Evolutionary conservation across 352 stramenopile species (phyloP).

Genomic region (Pseudoperonospora humuli): DNA sequence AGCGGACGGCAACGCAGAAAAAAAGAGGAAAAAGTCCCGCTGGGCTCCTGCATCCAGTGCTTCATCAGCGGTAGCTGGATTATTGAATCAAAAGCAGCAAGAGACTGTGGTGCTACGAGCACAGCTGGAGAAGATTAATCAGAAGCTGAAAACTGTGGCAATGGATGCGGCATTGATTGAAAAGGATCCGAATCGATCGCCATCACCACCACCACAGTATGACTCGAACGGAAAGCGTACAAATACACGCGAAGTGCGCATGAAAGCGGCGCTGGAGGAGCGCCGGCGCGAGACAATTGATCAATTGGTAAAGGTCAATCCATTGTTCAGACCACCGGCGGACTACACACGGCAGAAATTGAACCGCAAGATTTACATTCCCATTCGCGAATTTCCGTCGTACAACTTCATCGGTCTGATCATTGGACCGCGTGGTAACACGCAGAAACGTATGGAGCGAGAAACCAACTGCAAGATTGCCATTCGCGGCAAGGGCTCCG

Average conservation of each 20-base stretch:
- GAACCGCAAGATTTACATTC: conserved; percentile 96
- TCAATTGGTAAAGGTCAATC: conserved; percentile 93
- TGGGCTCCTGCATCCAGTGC: conserved; percentile 51
- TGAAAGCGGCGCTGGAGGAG: conserved; percentile 87
- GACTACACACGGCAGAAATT: conserved; percentile 91
- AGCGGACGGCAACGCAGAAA: conserved; percentile 31
- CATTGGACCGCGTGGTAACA: conserved; percentile 97
- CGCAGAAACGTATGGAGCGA: conserved; percentile 98
- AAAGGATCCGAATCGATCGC: conserved; percentile 85
- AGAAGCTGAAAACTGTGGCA: conserved; percentile 71
- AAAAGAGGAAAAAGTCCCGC: conserved; percentile 70
- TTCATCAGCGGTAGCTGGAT: conserved; percentile 34
- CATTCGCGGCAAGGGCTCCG: conserved; percentile 93
- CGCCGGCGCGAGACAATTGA: conserved; percentile 91
- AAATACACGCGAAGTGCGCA: conserved; percentile 95
- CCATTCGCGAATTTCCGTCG: conserved; percentile 94
- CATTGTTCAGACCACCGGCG: conserved; percentile 73
- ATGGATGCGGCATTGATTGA: conserved; percentile 72
- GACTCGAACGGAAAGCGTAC: conserved; percentile 93
- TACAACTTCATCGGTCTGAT: conserved; percentile 99
- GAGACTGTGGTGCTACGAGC: conserved; percentile 63
- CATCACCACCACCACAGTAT: conserved; percentile 92
- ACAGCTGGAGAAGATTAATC: conserved; percentile 65
- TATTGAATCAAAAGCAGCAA: conserved; percentile 55
- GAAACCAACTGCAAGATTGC: conserved; percentile 99